Evolutionary conservation across 75 land plant genomes (phyloP), one percentile per base, ranked within the genome.

Genomic region (Pseudotsuga menziesii): DNA sequence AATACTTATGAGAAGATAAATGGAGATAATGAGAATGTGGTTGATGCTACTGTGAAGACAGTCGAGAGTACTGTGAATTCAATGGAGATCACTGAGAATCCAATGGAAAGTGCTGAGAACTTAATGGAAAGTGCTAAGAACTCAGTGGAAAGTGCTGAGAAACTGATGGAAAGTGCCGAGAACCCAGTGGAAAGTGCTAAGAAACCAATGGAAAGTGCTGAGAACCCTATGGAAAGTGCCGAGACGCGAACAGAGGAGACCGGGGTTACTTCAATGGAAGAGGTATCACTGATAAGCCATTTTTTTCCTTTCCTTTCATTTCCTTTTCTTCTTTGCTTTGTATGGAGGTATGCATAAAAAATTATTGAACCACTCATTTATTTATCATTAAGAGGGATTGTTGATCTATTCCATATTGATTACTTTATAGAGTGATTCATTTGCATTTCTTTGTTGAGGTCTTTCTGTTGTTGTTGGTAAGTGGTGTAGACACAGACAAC

Each of bases 211-310:
- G 72, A 67, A 8, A 39, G 16, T 27, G 12, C 32, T 15, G 72
- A 35, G 39, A 32, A 32, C 19, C 72, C 72, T 19, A 0, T 39
- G 22, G 72, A 69, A n/a, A 41, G 48, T 41, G 44, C 52, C 39
- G 48, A 67, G 5, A 67, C 19, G 16, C 44, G 22, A 39, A 13
- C 20, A 8, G 72, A 69, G 48, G 41, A 69, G 48, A 69, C 7
- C 39, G 72, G 41, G 52, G 48, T 19, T 69, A 35, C 25, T 41
- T n/a, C 20, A 69, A 69, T 69, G 72, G 72, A 69, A 41, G 72
- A 69, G 72, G 72, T 69, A 69, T 39, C 8, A 3, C n/a, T 41
- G 13, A 41, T 15, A 16, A 66, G 29, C 17, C n/a, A 32, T 35
- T 66, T 15, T 6, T 32, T 66, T 41, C 2, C 54, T n/a, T 69